A percentile compares a stretch with the other conserved stretches of the same genome.
Evolutionary conservation across 768 basidiomycete genomes (phyloP).

Genomic region (Boletus reticuloceps): DNA sequence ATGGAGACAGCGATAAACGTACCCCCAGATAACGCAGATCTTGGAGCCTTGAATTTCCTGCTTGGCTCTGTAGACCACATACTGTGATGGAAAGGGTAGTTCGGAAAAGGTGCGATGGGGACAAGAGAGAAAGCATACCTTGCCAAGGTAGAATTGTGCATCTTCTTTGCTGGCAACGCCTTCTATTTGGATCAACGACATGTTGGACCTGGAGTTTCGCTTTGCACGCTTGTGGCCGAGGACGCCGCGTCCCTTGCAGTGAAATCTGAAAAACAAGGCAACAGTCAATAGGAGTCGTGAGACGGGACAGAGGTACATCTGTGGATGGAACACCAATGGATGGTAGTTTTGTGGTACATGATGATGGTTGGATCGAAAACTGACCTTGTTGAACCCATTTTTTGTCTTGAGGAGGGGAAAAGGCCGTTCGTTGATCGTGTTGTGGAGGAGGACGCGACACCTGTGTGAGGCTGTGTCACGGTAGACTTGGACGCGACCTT

Average conservation of each 20-base stretch:
- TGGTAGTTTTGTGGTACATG: not conserved
- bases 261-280: constrained; percentile 57
- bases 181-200: constrained; percentile 95
- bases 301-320: constrained; percentile 9
- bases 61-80: constrained; percentile 97
- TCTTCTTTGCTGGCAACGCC: constrained; percentile 92
- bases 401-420: constrained; percentile 33
- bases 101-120: not conserved
- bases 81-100: constrained; percentile 42
- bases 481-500: too few relatives aligned
- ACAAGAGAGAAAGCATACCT: constrained; percentile 53
- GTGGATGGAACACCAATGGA: not conserved
- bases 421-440: constrained; percentile 22
- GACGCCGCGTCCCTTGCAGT: constrained; percentile 95
- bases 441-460: too few relatives aligned
- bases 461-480: too few relatives aligned
- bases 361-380: constrained; percentile 25
- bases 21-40: constrained; percentile 99
- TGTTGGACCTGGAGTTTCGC: constrained; percentile 94
- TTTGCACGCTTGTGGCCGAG: constrained; percentile 99
- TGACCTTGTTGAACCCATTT: constrained; percentile 84
- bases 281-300: not conserved
- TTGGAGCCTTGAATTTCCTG: constrained; percentile 91
- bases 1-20: constrained; percentile 29
- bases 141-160: constrained; percentile 97